These are phyloP conservation scores for Sporobolomyces roseus DNA, from an alignment of 768 basidiomycete genomes.

Conservation along the genomic window DNA sequence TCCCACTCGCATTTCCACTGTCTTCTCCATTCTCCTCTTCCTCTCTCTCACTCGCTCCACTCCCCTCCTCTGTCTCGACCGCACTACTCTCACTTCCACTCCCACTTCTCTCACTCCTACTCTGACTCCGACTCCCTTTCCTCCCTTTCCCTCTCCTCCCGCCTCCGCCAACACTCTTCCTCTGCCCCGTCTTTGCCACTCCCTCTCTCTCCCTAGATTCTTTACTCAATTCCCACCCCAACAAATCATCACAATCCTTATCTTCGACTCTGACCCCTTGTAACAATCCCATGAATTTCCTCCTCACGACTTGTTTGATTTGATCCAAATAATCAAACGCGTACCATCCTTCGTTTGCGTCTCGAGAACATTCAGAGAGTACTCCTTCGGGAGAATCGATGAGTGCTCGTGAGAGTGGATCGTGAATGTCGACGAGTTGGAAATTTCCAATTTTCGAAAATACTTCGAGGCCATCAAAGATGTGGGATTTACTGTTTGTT, in stretches of 20 bases:
- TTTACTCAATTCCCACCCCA: slow-evolving; percentile 13
- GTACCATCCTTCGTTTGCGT: slow-evolving; percentile 88
- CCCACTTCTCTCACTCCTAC: not conserved
- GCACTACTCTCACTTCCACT: not conserved
- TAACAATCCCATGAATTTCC: slow-evolving; percentile 68
- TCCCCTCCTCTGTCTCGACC: not conserved
- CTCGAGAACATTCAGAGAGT: slow-evolving; percentile 59
- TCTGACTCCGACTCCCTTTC: not conserved
- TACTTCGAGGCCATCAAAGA: slow-evolving; percentile 79
- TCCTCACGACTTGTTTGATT: slow-evolving; percentile 76
- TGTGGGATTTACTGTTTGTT: slow-evolving; percentile 70
- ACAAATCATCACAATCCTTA: slow-evolving; percentile 11
- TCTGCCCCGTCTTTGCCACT: not conserved
- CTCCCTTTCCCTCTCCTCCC: not conserved
- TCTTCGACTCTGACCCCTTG: not conserved
- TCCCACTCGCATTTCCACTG: not conserved
- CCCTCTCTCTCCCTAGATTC: not conserved
- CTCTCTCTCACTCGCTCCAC: not conserved
- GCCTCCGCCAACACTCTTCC: not conserved
- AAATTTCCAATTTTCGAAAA: slow-evolving; percentile 85
- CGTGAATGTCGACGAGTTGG: slow-evolving; percentile 86
- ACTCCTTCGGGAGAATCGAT: slow-evolving; percentile 69
- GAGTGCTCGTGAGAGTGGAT: slow-evolving; percentile 75
- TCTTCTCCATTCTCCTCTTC: not conserved
- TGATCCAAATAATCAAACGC: slow-evolving; percentile 68